Base-by-base conservation (phyloP, 176 grass and related monocot species). In the Musa beccarii region DNA sequence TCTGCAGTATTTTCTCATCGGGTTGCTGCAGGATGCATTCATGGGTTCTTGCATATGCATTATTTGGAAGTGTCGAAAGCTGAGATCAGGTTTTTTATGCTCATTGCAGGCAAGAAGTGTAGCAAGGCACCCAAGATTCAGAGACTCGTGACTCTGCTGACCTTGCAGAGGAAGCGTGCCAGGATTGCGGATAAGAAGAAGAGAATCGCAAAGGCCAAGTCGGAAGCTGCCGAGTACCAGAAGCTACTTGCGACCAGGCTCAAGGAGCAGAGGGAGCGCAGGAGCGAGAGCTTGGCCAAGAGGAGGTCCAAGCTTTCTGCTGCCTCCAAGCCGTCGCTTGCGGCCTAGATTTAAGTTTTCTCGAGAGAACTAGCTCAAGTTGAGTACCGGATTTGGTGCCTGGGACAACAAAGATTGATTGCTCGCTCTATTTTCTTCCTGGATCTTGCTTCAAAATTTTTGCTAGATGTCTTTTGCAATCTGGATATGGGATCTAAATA, bases 101-200 rank as follows among this genome's bases (percentile, higher is more conserved):
- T 24, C 29, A 2, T 52, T 82, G 68, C 89, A 96, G 93, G 93
- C 43, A 97, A 97, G 88, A 97, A 88, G 55, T 83, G 81, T 17
- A 97, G 94, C 87, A 97, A 97, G 94, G 94, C 94, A 15, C 94
- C 94, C 9, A 97, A 97, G 86, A 97, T 97, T 71, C 94, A 97
- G 80, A 83, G 94, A 57, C 86, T 97, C 6, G 94, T 97, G 62
- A 97, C 94, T 4, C 94, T 90, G 1, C 23, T 93, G 77, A 93
- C 90, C 1, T 57, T 97, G 12, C 94, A 97, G 72, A 90, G 94
- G 78, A 97, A 97, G 90, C 87, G 94, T 0, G 66, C 86, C 0
- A 97, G 90, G 88, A 89, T 93, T 2, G 77, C 94, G 1, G 94
- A 89, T 22, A 97, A 97, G 94, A 97, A 97, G 84, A 97, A 87